phyloP scores from a whole-genome alignment of 2,329 filamentous ascomycete genomes.

The Fusarium sp. region DNA sequence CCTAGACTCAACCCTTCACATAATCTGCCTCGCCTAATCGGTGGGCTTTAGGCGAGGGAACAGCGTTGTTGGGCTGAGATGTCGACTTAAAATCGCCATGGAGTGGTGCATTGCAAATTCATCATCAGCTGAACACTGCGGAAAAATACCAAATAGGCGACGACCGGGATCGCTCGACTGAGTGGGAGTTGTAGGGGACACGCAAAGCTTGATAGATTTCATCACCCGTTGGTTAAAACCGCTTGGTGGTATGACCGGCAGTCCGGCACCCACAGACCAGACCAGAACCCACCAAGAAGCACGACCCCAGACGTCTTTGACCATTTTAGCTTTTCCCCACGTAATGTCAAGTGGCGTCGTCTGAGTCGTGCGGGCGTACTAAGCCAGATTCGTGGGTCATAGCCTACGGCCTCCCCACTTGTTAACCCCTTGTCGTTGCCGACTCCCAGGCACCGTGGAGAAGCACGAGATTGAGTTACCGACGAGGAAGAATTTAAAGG shows the following conservation, averaged over 20 bases:
- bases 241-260: background rate
- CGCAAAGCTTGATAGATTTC: no score
- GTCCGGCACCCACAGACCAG: background rate
- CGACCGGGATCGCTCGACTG: no score
- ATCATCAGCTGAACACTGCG: no score
- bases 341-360: background rate
- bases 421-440: background rate
- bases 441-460: background rate
- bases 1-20: no score
- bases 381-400: background rate
- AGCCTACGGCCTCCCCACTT: background rate
- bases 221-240: background rate
- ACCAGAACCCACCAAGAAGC: background rate
- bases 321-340: background rate
- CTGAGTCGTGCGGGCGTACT: background rate
- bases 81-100: no score
- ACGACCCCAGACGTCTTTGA: background rate
- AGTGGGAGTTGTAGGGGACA: no score
- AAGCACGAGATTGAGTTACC: background rate
- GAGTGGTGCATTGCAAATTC: no score
- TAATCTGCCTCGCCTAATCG: no score
- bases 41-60: no score
- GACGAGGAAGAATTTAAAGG: background rate
- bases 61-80: no score
- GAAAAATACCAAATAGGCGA: no score